These are phyloP conservation scores for Caryopteris hybrid DNA, from an alignment of 305 asterid genomes.

Conservation along the genomic window DNA sequence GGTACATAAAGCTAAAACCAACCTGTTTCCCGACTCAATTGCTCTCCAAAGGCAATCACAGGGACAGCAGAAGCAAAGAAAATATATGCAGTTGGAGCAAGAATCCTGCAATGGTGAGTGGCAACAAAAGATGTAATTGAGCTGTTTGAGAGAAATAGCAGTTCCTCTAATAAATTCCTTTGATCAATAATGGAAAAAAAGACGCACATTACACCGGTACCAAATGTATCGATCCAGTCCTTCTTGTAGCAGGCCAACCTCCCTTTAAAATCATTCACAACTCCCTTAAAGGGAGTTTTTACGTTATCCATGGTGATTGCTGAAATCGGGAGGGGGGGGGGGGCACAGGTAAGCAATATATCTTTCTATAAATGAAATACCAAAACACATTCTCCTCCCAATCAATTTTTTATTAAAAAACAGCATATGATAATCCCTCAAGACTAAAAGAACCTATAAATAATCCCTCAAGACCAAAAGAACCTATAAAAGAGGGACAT, in stretches of 20 bases:
- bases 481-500: too few species aligned
- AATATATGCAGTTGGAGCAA: slow-evolving; percentile 89
- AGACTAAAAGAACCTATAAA: background rate
- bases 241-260: slow-evolving; percentile 67
- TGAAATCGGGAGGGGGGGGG: slow-evolving; percentile 32
- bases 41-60: slow-evolving; percentile 93
- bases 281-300: slow-evolving; percentile 64
- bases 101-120: slow-evolving; percentile 50
- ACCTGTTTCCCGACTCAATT: slow-evolving; percentile 88
- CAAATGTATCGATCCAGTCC: slow-evolving; percentile 70
- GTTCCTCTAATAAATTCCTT: background rate
- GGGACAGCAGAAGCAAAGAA: slow-evolving; percentile 98
- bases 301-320: slow-evolving; percentile 48
- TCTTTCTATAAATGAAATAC: slow-evolving; percentile 5
- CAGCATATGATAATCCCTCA: background rate
- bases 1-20: background rate
- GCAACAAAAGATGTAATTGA: slow-evolving; percentile 7
- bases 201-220: slow-evolving; percentile 62
- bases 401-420: too few species aligned
- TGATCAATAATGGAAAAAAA: background rate
- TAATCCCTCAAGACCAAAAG: background rate
- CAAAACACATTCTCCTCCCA: too few species aligned
- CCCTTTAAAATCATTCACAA: slow-evolving; percentile 55
- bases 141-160: background rate
- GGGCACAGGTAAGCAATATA: background rate